Percentiles rank a stretch among this genome's conserved stretches.
These are phyloP conservation scores for Lentinus polychrous DNA, from an alignment of 1,284 basidiomycete species.

Conservation along the genomic window DNA sequence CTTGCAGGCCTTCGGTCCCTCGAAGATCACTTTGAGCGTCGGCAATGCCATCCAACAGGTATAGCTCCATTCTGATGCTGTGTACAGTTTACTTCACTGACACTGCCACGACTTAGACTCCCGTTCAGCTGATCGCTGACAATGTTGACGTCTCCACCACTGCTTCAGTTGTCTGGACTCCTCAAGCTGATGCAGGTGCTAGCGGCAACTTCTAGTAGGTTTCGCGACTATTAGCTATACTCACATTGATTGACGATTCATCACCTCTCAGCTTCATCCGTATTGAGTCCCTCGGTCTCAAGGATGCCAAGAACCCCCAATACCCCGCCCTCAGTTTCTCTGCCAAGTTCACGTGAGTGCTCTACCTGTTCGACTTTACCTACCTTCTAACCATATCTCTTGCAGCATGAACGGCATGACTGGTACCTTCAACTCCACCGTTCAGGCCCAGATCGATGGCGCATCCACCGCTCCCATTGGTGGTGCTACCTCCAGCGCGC, in stretches of 20 bases:
- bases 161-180: conserved; percentile 47
- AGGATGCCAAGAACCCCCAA: conserved; percentile 42
- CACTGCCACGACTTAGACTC: conserved; percentile 34
- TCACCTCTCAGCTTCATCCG: conserved; percentile 79
- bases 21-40: conserved; percentile 62
- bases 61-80: conserved; percentile 8
- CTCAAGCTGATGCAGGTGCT: conserved; percentile 56
- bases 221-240: background rate
- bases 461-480: conserved; percentile 50
- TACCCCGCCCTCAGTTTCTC: conserved; percentile 72
- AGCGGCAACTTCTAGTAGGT: conserved; percentile 55
- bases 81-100: background rate
- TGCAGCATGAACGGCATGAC: conserved; percentile 55
- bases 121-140: conserved; percentile 54
- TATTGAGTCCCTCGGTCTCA: conserved; percentile 50
- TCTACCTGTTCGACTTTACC: background rate
- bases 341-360: conserved; percentile 63
- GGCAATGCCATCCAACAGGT: conserved; percentile 62
- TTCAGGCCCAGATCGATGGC: conserved; percentile 51
- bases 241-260: background rate
- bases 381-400: background rate
- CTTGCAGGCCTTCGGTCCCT: conserved; percentile 52
- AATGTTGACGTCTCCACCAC: conserved; percentile 57
- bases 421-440: conserved; percentile 49
- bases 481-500: conserved; percentile 16